Conservation (phyloP, 352 stramenopile genomes). For the Phytopythium aichiense region DNA sequence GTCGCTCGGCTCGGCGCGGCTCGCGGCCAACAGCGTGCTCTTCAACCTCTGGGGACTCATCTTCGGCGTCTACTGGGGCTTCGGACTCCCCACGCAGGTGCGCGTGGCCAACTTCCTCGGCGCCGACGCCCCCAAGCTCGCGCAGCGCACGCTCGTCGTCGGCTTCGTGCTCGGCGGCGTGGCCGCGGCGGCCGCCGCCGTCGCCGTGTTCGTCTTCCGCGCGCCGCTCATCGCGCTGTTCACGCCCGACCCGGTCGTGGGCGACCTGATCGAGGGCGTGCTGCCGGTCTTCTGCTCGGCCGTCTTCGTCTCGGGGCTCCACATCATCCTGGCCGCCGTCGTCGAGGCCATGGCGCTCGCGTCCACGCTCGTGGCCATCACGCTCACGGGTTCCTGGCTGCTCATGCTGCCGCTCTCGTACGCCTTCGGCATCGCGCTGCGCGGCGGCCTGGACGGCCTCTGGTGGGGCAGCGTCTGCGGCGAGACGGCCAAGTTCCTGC, state of each 20-base stretch:
- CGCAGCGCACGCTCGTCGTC: constrained; percentile 52
- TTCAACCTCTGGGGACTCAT: constrained; percentile 83
- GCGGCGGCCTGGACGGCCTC: constrained; percentile 50
- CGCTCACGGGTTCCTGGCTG: constrained; percentile 59
- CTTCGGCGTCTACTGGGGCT: constrained; percentile 83
- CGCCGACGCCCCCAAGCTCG: constrained; percentile 49
- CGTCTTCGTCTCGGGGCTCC: constrained; percentile 69
- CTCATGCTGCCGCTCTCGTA: constrained; percentile 68
- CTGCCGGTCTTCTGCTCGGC: constrained; percentile 70
- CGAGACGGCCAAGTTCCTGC: constrained; percentile 68
- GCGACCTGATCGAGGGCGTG: constrained; percentile 39
- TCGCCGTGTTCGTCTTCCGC: constrained; percentile 47
- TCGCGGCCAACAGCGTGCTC: constrained; percentile 79
- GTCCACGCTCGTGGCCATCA: constrained; percentile 69
- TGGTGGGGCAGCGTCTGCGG: constrained; percentile 74
- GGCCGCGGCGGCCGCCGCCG: constrained; percentile 47
- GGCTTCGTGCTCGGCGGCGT: constrained; percentile 61
- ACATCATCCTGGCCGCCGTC: constrained; percentile 74
- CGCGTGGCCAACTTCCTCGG: constrained; percentile 71
- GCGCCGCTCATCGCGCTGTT: constrained; percentile 50
- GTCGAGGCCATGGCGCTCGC: constrained; percentile 79
- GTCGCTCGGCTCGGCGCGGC: constrained; percentile 48
- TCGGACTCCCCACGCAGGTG: constrained; percentile 76
- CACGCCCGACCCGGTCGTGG: constrained; percentile 56
- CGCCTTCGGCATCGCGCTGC: constrained; percentile 42